phyloP scores from a whole-genome alignment of 2,329 filamentous ascomycete species.

The Cytospora piceae region DNA sequence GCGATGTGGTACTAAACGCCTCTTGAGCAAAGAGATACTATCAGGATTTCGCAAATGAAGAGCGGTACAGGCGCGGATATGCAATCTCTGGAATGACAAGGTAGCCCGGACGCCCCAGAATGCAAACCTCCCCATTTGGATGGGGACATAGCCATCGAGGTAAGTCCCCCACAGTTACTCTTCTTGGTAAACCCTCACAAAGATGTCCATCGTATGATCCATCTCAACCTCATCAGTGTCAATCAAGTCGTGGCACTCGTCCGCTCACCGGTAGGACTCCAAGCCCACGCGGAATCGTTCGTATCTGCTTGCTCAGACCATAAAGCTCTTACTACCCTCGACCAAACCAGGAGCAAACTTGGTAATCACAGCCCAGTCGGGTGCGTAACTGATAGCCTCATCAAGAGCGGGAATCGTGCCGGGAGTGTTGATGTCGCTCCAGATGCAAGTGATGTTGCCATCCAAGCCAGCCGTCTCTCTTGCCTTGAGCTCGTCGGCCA shows the following conservation, averaged over 20 bases:
- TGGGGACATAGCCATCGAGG: neutral
- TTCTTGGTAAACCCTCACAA: neutral
- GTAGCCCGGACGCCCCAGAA: constrained; percentile 9
- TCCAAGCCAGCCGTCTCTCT: constrained; percentile 47
- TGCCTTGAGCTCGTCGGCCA: constrained; percentile 36
- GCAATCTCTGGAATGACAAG: constrained; percentile 13
- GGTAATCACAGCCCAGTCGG: constrained; percentile 76
- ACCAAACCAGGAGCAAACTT: constrained; percentile 80
- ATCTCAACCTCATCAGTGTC: neutral
- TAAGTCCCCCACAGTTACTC: neutral
- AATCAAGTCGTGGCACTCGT: neutral
- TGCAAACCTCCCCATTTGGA: constrained; percentile 2
- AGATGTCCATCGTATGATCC: neutral
- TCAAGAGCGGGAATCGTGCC: constrained; percentile 81
- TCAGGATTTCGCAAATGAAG: neutral
- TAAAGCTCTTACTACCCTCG: constrained; percentile 75
- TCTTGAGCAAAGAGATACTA: neutral
- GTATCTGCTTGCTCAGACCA: constrained; percentile 45
- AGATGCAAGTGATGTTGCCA: constrained; percentile 76
- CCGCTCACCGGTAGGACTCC: neutral
- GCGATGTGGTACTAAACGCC: neutral
- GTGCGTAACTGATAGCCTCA: constrained; percentile 75
- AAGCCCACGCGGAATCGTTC: neutral
- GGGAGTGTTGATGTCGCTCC: constrained; percentile 79
- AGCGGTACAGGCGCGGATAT: neutral